Evolutionary conservation across 2,329 filamentous ascomycete genomes (phyloP).

Genomic region (Pestalotiopsis sp.): DNA sequence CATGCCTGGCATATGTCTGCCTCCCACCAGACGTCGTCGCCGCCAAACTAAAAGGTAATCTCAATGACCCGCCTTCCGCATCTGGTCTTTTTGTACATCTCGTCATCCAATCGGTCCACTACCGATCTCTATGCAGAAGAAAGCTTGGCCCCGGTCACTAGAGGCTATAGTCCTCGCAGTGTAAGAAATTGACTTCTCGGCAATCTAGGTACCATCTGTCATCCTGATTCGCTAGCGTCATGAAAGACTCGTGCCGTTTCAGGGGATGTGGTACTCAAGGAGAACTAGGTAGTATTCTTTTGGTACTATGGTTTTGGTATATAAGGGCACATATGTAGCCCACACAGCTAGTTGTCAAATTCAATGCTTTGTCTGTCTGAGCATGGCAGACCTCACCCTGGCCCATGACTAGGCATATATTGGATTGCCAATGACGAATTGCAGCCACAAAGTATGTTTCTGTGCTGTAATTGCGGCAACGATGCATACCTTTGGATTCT

Average conservation of each 20-base stretch:
- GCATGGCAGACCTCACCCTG: background rate
- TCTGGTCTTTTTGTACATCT: background rate
- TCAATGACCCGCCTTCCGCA: slow-evolving; percentile 5
- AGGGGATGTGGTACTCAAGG: background rate
- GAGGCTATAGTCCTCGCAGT: background rate
- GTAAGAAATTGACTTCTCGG: background rate
- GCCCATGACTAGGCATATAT: background rate
- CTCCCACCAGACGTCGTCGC: background rate
- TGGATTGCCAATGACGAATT: background rate
- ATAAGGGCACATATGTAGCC: background rate
- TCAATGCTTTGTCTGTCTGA: background rate
- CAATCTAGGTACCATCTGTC: background rate
- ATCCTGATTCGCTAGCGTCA: background rate
- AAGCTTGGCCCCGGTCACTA: background rate
- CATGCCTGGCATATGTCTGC: background rate
- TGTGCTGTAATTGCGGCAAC: background rate
- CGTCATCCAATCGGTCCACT: slow-evolving; percentile 4
- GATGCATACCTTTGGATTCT: background rate
- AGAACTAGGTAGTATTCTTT: background rate
- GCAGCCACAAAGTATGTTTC: background rate
- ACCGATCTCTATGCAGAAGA: background rate
- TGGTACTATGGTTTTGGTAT: background rate
- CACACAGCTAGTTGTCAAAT: background rate
- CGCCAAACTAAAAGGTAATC: background rate
- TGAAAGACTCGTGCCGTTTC: background rate